These are phyloP conservation scores for Aegilops longissima DNA, from an alignment of 176 grass and related monocot genomes.

Conservation along the genomic window DNA sequence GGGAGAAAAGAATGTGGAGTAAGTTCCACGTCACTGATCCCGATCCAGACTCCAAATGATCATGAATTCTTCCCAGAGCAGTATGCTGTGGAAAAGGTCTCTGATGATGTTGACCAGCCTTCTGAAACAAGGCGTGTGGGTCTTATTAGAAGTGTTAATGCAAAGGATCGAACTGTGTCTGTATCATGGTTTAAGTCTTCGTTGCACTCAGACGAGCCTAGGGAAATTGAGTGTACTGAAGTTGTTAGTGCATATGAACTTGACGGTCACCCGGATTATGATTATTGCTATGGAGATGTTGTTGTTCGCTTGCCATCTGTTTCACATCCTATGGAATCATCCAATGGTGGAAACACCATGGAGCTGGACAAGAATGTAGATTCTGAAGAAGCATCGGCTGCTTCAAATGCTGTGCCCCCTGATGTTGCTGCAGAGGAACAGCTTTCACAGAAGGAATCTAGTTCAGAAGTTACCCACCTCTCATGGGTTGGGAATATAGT, in stretches of 20 bases:
- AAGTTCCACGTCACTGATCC: slow-evolving; percentile 71
- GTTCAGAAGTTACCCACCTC: slow-evolving; percentile 42
- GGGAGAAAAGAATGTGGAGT: slow-evolving; percentile 65
- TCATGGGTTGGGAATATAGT: slow-evolving; percentile 92
- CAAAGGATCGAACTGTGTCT: slow-evolving; percentile 71
- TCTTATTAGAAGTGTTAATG: slow-evolving; percentile 76
- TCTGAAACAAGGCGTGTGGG: slow-evolving; percentile 59
- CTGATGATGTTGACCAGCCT: slow-evolving; percentile 75
- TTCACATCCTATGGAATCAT: slow-evolving; percentile 54
- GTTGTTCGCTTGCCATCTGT: slow-evolving; percentile 77
- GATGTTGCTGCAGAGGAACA: slow-evolving; percentile 43
- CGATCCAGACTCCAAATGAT: slow-evolving; percentile 82
- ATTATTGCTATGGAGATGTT: slow-evolving; percentile 93
- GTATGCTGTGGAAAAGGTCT: slow-evolving; percentile 72
- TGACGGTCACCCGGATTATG: slow-evolving; percentile 93
- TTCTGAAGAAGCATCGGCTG: slow-evolving; percentile 29
- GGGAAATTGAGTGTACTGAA: slow-evolving; percentile 61
- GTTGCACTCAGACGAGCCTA: slow-evolving; percentile 45
- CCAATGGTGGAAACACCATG: slow-evolving; percentile 32
- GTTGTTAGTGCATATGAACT: slow-evolving; percentile 95
- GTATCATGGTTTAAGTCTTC: slow-evolving; percentile 80
- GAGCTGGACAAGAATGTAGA: slow-evolving; percentile 46
- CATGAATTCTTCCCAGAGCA: slow-evolving; percentile 94
- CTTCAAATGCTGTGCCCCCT: slow-evolving; percentile 29
- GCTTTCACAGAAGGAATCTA: slow-evolving; percentile 37